A percentile compares a stretch with the other conserved stretches of the same genome.
phyloP scores from a whole-genome alignment of 164 flowering plant species.

The Paratinospora sagittata region DNA sequence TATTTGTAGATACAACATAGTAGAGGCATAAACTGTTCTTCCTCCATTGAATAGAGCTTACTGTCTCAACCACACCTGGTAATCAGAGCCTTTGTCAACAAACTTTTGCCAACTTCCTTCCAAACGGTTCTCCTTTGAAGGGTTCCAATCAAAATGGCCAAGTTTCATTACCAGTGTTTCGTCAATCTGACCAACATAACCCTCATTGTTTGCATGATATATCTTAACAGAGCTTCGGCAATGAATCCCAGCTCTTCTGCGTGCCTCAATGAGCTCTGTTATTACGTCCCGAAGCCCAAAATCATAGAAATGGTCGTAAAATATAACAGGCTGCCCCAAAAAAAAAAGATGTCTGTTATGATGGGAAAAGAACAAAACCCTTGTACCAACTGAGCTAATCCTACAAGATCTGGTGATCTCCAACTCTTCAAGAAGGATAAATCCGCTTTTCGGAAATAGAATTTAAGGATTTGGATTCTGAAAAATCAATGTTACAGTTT shows the following conservation, averaged over 20 bases:
- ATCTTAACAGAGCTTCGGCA: slow-evolving; percentile 53
- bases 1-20: neutral
- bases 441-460: too few species aligned
- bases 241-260: slow-evolving; percentile 47
- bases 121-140: slow-evolving; percentile 47
- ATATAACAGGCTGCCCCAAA: slow-evolving; percentile 47
- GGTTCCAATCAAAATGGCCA: slow-evolving; percentile 56
- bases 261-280: slow-evolving; percentile 42
- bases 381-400: neutral
- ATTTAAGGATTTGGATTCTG: neutral
- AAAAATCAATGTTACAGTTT: neutral
- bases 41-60: slow-evolving; percentile 11
- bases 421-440: neutral
- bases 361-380: neutral
- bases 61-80: slow-evolving; percentile 52
- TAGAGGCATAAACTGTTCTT: neutral
- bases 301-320: slow-evolving; percentile 62
- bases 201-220: slow-evolving; percentile 48
- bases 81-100: slow-evolving; percentile 48
- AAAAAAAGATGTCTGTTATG: neutral
- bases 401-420: neutral
- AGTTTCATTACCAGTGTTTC: slow-evolving; percentile 52
- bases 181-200: slow-evolving; percentile 51
- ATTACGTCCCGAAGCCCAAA: slow-evolving; percentile 51
- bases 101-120: slow-evolving; percentile 63